phyloP scores from a whole-genome alignment of 345 rosid genomes.

The Turnera subulata region DNA sequence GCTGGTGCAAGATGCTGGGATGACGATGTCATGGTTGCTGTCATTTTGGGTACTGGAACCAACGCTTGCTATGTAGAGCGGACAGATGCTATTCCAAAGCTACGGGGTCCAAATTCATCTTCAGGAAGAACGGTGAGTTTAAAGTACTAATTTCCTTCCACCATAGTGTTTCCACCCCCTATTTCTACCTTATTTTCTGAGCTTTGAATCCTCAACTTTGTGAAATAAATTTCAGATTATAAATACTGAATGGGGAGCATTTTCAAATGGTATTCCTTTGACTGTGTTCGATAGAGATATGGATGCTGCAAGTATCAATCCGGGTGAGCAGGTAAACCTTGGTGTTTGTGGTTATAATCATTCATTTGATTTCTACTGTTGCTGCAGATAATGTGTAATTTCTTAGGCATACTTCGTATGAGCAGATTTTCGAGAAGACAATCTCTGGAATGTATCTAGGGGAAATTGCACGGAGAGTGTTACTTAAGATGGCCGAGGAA shows the following conservation, averaged over 20 bases:
- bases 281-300: constrained; percentile 66
- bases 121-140: constrained; percentile 52
- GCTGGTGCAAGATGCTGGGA: constrained; percentile 86
- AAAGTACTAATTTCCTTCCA: background rate
- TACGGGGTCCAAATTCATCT: constrained; percentile 32
- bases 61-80: constrained; percentile 89
- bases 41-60: constrained; percentile 89
- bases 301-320: constrained; percentile 69
- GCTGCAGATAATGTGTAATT: background rate
- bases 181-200: no score
- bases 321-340: constrained; percentile 76
- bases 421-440: constrained; percentile 82
- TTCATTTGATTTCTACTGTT: no score
- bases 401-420: background rate
- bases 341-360: no score
- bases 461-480: constrained; percentile 67
- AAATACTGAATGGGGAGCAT: constrained; percentile 90
- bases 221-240: constrained; percentile 44
- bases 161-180: background rate
- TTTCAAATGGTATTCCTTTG: constrained; percentile 62
- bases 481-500: constrained; percentile 54
- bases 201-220: constrained; percentile 12
- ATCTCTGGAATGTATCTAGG: constrained; percentile 96
- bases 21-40: constrained; percentile 80
- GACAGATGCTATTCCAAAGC: constrained; percentile 58